Evolutionary conservation across 305 asterid genomes (phyloP).

Genomic region (Petunia hybrid): DNA sequence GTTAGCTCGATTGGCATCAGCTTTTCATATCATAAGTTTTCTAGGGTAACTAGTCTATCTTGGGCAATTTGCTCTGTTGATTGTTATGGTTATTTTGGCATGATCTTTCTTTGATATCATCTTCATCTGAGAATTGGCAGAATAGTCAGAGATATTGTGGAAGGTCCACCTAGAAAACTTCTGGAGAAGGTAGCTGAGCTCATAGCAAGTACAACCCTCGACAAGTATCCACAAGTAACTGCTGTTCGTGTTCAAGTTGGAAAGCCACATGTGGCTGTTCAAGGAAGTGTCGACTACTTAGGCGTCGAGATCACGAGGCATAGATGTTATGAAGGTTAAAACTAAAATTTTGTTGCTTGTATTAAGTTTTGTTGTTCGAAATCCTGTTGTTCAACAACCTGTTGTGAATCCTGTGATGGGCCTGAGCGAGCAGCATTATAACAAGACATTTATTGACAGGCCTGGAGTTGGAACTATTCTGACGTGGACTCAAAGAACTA

Average conservation of each 20-base stretch:
- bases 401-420: too few relatives aligned
- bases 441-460: too few relatives aligned
- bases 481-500: too few relatives aligned
- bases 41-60: background rate
- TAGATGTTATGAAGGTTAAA: slow-evolving; percentile 40
- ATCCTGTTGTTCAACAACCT: background rate
- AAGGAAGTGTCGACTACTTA: slow-evolving; percentile 81
- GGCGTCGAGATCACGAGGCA: slow-evolving; percentile 80
- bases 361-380: background rate
- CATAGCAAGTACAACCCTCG: slow-evolving; percentile 64
- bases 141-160: slow-evolving; percentile 68
- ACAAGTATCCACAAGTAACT: slow-evolving; percentile 58
- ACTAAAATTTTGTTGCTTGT: background rate
- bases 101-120: background rate
- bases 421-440: too few relatives aligned
- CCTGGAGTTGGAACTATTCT: too few relatives aligned
- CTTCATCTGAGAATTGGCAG: slow-evolving; percentile 48
- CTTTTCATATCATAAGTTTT: background rate
- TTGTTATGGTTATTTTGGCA: background rate
- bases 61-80: background rate
- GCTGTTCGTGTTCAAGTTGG: slow-evolving; percentile 77
- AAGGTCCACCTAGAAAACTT: slow-evolving; percentile 81
- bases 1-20: background rate
- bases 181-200: slow-evolving; percentile 78
- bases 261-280: slow-evolving; percentile 89